Evolutionary conservation across 1,284 basidiomycete species (phyloP), one percentile per base, ranked within the genome.

Genomic region (Papiliotrema terrestris): DNA sequence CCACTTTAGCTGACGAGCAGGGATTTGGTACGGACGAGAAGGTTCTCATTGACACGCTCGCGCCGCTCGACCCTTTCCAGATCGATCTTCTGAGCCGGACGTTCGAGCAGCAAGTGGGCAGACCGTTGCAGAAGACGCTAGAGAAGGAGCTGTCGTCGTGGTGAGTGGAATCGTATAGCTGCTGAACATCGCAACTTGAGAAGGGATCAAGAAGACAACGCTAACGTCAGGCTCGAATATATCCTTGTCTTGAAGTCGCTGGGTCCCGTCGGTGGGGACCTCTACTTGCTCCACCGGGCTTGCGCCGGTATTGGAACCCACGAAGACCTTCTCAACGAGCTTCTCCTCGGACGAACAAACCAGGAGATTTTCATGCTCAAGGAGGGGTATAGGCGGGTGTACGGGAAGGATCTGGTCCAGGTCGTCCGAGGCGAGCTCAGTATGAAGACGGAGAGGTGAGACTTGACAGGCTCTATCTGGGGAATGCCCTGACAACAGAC

Each of bases 21-120:
- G 75, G 75, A 44, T 75, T 77, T 55, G 74, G 74, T 6, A 77
- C 75, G 29, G 75, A 78, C 58, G 76, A 78, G 55, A 58, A 56
- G 25, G 62, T 68, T 1, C 45, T 78, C 23, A 76, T 78, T 49
- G 66, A 74, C 55, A 66, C 64, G 0, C 60, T 78, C 11, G 47
- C 69, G 8, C 69, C 74, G 0, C 62, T 78, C 1, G 74, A 75
- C 53, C 64, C 76, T 5, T 73, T 76, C 65, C 70, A 78, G 62
- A 65, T 78, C 45, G 73, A 76, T 45, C 58, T 75, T 0, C 65
- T 78, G 8, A 52, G 59, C 32, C 65, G 74, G 48, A 73, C 71
- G 19, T 78, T 67, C 54, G 74, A 77, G 61, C 72, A 73, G 52
- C 65, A 56, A 25, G 61, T 66, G 2, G 77, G 77, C 6, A 65